Conservation (phyloP, 371 early-diverging fungal genomes). For the Entomophthora muscae region DNA sequence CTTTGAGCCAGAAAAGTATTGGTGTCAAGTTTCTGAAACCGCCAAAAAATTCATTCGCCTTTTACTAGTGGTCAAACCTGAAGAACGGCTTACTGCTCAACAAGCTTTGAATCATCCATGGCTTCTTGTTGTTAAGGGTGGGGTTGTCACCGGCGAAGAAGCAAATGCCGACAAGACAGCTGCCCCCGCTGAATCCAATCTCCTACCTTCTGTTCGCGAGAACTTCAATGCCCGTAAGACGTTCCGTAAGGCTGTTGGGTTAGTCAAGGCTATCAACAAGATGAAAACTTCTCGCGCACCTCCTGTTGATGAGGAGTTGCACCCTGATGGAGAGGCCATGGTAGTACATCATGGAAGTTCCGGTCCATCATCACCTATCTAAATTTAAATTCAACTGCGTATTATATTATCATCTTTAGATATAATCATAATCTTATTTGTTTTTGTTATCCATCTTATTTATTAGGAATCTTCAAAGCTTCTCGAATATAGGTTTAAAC, state of each 20-base stretch:
- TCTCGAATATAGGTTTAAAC: too few species aligned
- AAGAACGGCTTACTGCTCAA: slow-evolving; percentile 49
- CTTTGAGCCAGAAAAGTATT: slow-evolving; percentile 57
- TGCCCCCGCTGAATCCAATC: slow-evolving; percentile 15
- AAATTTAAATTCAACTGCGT: too few species aligned
- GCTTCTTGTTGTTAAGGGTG: slow-evolving; percentile 9
- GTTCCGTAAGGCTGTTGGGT: slow-evolving; percentile 44
- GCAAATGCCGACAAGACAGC: slow-evolving; percentile 13
- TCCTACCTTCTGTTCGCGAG: slow-evolving; percentile 55
- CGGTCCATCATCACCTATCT: not conserved
- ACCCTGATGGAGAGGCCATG: slow-evolving; percentile 5
- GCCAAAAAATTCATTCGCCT: slow-evolving; percentile 69
- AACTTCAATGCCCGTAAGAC: slow-evolving; percentile 68
- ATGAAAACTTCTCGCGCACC: not conserved
- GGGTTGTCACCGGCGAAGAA: slow-evolving; percentile 1
- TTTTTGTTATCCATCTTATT: too few species aligned
- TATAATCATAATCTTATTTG: too few species aligned
- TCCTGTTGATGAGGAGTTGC: slow-evolving; percentile 8
- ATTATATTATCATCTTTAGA: too few species aligned
- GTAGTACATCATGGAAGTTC: not conserved
- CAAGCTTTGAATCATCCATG: slow-evolving; percentile 59
- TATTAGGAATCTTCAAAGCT: too few species aligned
- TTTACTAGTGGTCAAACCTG: slow-evolving; percentile 54
- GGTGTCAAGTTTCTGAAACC: slow-evolving; percentile 32
- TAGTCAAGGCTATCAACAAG: slow-evolving; percentile 18